A percentile compares a stretch with the other conserved stretches of the same genome.
Evolutionary conservation across 371 early-diverging fungal species (phyloP).

Genomic region (Saksenaea vasiformis): DNA sequence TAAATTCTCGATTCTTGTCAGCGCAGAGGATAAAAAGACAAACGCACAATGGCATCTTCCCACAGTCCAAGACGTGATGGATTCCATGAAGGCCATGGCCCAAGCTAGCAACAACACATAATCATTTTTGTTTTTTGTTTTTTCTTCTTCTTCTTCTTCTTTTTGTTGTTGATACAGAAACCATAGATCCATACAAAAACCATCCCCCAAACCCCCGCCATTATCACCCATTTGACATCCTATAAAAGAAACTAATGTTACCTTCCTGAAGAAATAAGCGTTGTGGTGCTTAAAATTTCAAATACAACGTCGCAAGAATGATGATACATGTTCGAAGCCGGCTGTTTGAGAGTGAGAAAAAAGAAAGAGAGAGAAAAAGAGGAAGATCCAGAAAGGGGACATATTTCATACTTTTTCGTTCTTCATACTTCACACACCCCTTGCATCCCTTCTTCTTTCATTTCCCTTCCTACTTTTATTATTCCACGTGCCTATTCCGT

Average conservation of each 20-base stretch:
- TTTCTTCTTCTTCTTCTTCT: background rate
- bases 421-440: background rate
- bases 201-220: background rate
- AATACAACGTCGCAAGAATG: background rate
- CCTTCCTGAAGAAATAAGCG: background rate
- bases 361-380: background rate
- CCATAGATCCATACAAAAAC: background rate
- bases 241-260: background rate
- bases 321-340: background rate
- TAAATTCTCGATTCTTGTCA: slow-evolving; percentile 72
- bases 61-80: slow-evolving; percentile 54
- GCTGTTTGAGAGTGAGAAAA: background rate
- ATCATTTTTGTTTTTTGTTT: background rate
- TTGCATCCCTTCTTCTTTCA: background rate
- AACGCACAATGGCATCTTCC: slow-evolving; percentile 78
- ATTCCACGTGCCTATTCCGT: background rate
- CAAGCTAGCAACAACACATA: background rate
- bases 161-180: background rate
- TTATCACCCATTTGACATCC: background rate
- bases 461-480: background rate
- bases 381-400: background rate
- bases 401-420: slow-evolving; percentile 6
- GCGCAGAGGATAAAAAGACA: slow-evolving; percentile 78
- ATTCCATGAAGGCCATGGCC: slow-evolving; percentile 28
- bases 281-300: background rate